Conservation (phyloP, 139 green algal genomes). For the Asterochloris erici region DNA sequence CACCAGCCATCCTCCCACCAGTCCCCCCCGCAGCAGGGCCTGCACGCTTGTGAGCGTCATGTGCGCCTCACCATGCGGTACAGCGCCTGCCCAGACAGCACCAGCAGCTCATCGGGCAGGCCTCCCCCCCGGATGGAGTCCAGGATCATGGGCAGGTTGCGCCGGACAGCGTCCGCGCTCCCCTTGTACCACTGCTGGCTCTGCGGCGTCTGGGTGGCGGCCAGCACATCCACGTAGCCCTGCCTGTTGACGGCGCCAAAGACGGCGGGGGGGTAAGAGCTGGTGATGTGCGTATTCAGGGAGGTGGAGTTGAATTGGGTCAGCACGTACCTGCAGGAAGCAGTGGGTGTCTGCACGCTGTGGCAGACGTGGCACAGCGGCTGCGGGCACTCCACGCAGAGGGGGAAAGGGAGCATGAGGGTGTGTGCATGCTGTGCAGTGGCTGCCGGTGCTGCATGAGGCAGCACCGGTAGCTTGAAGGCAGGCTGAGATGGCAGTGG, state of each 20-base stretch:
- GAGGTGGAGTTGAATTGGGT: slow-evolving; percentile 60
- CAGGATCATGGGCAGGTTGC: slow-evolving; percentile 43
- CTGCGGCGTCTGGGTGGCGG: slow-evolving; percentile 42
- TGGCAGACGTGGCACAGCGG: background rate
- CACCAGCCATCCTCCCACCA: too few species aligned
- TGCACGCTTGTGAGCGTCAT: too few species aligned
- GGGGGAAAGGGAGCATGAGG: too few species aligned
- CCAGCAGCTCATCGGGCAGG: slow-evolving; percentile 26
- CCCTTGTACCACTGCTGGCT: slow-evolving; percentile 39
- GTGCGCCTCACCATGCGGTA: slow-evolving; percentile 32
- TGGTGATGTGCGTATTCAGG: slow-evolving; percentile 49
- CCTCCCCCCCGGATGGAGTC: slow-evolving; percentile 17
- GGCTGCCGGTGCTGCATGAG: too few species aligned
- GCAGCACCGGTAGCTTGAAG: too few species aligned
- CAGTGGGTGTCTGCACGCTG: background rate
- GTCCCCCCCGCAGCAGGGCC: too few species aligned
- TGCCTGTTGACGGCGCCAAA: slow-evolving; percentile 34
- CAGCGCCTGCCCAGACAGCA: slow-evolving; percentile 33
- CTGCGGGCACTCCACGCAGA: background rate
- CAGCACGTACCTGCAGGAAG: slow-evolving; percentile 47
- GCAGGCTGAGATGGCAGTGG: too few species aligned
- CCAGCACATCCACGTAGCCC: slow-evolving; percentile 55
- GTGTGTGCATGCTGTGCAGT: background rate
- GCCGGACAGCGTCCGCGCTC: slow-evolving; percentile 46
- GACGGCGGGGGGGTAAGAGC: slow-evolving; percentile 41